phyloP scores from a whole-genome alignment of 2,329 filamentous ascomycete genomes.

The Corynespora cassiicola region DNA sequence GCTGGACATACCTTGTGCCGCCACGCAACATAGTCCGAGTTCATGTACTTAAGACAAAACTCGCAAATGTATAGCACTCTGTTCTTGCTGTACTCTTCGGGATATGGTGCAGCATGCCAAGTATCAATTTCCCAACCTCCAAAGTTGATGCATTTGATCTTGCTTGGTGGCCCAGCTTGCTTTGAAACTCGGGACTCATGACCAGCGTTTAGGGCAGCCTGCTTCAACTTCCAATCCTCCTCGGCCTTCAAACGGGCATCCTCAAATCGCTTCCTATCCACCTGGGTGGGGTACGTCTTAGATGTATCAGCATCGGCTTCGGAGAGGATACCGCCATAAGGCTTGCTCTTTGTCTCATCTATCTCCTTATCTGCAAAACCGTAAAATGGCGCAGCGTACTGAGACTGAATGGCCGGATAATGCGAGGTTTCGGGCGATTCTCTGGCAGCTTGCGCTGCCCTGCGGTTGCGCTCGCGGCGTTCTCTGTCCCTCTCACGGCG shows the following conservation, averaged over 20 bases:
- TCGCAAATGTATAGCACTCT: slow-evolving; percentile 98
- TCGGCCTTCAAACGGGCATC: slow-evolving; percentile 89
- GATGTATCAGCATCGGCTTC: slow-evolving; percentile 91
- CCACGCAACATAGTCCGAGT: slow-evolving; percentile 98
- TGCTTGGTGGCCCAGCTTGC: slow-evolving; percentile 83
- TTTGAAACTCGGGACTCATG: slow-evolving; percentile 64
- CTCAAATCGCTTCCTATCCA: slow-evolving; percentile 87
- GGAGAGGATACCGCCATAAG: slow-evolving; percentile 90
- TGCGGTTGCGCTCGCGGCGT: slow-evolving; percentile 53
- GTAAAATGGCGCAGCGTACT: slow-evolving; percentile 81
- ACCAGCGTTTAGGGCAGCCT: slow-evolving; percentile 70
- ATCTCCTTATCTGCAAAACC: slow-evolving; percentile 88
- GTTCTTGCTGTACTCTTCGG: slow-evolving; percentile 97
- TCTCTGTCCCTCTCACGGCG: slow-evolving; percentile 42
- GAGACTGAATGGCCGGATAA: slow-evolving; percentile 67
- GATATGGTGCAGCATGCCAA: slow-evolving; percentile 98
- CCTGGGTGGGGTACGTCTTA: slow-evolving; percentile 79
- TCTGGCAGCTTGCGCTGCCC: slow-evolving; percentile 50
- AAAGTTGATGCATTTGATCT: slow-evolving; percentile 99
- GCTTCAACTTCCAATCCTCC: slow-evolving; percentile 82
- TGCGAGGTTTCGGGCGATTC: slow-evolving; percentile 55
- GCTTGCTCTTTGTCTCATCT: slow-evolving; percentile 89
- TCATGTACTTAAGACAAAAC: slow-evolving; percentile 99
- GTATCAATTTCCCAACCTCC: slow-evolving; percentile 98
- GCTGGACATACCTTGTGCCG: slow-evolving; percentile 73